Percentiles rank a stretch among this genome's conserved stretches.
These are phyloP conservation scores for Naganishia vishniacii DNA, from an alignment of 768 basidiomycete species.

Conservation along the genomic window DNA sequence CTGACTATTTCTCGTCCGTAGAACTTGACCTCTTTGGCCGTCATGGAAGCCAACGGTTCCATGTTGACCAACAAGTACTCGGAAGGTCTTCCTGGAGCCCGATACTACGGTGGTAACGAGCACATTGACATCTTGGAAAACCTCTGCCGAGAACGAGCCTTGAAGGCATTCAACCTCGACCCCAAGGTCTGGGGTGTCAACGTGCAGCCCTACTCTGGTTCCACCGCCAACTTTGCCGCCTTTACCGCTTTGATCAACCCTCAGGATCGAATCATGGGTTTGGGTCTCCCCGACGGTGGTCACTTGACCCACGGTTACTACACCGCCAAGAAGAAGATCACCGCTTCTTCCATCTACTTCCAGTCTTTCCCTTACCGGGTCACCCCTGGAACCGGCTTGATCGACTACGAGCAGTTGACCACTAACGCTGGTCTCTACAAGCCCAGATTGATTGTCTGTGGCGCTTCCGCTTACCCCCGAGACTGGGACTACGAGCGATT, in stretches of 20 bases:
- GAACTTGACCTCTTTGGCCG: slow-evolving; percentile 93
- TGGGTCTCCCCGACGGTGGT: slow-evolving; percentile 94
- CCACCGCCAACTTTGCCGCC: slow-evolving; percentile 91
- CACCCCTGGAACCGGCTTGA: slow-evolving; percentile 71
- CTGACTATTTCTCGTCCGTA: slow-evolving; percentile 40
- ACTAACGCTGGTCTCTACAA: slow-evolving; percentile 91
- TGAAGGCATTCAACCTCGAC: slow-evolving; percentile 93
- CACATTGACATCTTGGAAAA: slow-evolving; percentile 93
- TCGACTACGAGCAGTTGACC: slow-evolving; percentile 77
- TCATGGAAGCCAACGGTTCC: slow-evolving; percentile 97
- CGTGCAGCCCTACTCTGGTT: slow-evolving; percentile 87
- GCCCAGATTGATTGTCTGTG: slow-evolving; percentile 89
- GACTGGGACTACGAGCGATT: slow-evolving; percentile 92
- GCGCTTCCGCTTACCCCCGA: slow-evolving; percentile 95
- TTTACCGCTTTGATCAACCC: slow-evolving; percentile 93
- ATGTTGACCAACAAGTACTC: slow-evolving; percentile 99
- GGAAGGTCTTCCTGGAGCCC: slow-evolving; percentile 94
- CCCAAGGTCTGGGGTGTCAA: slow-evolving; percentile 88
- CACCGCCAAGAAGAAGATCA: slow-evolving; percentile 99
- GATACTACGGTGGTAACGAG: slow-evolving; percentile 97
- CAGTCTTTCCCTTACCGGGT: slow-evolving; percentile 87
- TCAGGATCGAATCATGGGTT: slow-evolving; percentile 97
- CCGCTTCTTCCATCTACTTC: slow-evolving; percentile 99
- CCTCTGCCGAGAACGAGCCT: slow-evolving; percentile 89
- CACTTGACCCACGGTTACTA: slow-evolving; percentile 98